Evolutionary conservation across 208 protist genomes (phyloP).

Genomic region (Angomonas ambiguus): DNA sequence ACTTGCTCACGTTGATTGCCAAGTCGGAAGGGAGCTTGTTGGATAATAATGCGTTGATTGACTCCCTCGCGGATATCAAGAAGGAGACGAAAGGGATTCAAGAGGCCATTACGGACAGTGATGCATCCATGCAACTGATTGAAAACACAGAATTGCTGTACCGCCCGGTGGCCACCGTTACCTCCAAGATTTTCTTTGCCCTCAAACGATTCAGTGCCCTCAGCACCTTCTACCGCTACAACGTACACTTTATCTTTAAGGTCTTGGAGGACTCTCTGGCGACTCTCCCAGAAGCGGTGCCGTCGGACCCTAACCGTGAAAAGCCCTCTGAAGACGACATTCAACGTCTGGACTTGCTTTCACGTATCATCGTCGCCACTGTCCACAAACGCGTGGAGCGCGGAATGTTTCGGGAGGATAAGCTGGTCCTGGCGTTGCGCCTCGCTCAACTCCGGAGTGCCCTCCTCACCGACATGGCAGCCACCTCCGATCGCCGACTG

Average conservation of each 20-base stretch:
- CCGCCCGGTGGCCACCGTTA: constrained; percentile 87
- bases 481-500: not conserved
- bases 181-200: constrained; percentile 94
- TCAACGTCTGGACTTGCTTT: constrained; percentile 30
- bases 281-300: constrained; percentile 23
- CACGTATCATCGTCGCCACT: constrained; percentile 60
- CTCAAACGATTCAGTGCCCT: constrained; percentile 92
- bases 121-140: constrained; percentile 90
- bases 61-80: constrained; percentile 94
- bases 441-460: constrained; percentile 90
- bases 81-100: constrained; percentile 87
- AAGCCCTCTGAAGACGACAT: not conserved
- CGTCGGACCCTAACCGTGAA: not conserved
- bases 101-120: constrained; percentile 88
- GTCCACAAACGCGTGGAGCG: constrained; percentile 74
- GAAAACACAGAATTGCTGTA: constrained; percentile 82
- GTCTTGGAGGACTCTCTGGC: constrained; percentile 86
- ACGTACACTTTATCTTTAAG: constrained; percentile 93
- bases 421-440: constrained; percentile 91
- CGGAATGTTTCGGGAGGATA: constrained; percentile 93
- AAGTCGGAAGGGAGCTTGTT: constrained; percentile 95
- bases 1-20: constrained; percentile 93
- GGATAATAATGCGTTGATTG: constrained; percentile 96
- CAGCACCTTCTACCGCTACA: constrained; percentile 97
- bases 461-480: constrained; percentile 20